These are phyloP conservation scores for Capsicum baccatum DNA, from an alignment of 257 asterid species.

Conservation along the genomic window DNA sequence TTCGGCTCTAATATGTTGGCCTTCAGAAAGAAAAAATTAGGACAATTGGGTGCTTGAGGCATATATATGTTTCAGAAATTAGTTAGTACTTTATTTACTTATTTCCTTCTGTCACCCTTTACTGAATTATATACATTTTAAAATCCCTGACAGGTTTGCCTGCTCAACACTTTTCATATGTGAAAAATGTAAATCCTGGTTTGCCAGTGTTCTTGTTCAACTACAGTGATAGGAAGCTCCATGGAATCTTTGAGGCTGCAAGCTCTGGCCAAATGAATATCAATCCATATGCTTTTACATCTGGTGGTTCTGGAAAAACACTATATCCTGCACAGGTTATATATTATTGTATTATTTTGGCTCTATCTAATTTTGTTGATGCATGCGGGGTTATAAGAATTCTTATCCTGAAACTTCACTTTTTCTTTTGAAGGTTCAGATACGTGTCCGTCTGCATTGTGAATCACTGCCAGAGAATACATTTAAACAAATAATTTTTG, in stretches of 20 bases:
- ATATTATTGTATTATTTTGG: constrained; percentile 29
- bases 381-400: background rate
- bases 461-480: constrained; percentile 58
- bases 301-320: constrained; percentile 69
- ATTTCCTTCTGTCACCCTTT: background rate
- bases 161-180: constrained; percentile 57
- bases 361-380: constrained; percentile 19
- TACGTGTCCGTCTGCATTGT: constrained; percentile 63
- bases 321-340: constrained; percentile 87
- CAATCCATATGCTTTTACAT: constrained; percentile 88
- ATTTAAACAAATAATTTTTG: constrained; percentile 68
- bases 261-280: constrained; percentile 72
- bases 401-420: constrained; percentile 19
- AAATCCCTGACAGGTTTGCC: constrained; percentile 70
- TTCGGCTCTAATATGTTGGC: background rate
- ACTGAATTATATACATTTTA: constrained; percentile 9
- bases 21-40: background rate
- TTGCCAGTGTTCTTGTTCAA: constrained; percentile 84
- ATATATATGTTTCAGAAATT: background rate
- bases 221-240: constrained; percentile 62
- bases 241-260: constrained; percentile 90
- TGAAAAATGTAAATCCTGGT: constrained; percentile 76
- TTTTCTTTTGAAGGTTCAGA: constrained; percentile 64
- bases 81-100: background rate
- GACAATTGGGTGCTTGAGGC: background rate